Percentiles rank a stretch among this genome's conserved stretches.
These are phyloP conservation scores for Naganishia sp. DNA, from an alignment of 1,284 basidiomycete species.

Conservation along the genomic window DNA sequence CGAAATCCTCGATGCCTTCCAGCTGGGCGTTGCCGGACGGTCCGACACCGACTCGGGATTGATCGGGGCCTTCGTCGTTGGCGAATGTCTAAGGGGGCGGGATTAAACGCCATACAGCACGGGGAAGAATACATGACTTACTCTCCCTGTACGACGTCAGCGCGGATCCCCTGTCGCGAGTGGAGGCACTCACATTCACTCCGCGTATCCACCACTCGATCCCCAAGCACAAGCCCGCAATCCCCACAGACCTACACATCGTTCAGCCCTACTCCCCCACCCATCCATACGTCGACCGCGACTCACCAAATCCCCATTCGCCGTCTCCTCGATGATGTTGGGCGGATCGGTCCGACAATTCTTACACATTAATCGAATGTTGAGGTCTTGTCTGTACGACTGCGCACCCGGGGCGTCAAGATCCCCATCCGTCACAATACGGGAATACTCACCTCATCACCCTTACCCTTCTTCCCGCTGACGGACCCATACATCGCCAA, in stretches of 20 bases:
- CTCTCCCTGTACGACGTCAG: conserved; percentile 58
- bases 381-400: conserved; percentile 32
- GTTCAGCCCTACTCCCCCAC: not conserved
- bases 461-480: not conserved
- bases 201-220: conserved; percentile 94
- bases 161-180: not conserved
- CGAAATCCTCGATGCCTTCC: conserved; percentile 88
- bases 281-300: not conserved
- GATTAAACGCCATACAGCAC: too few species aligned
- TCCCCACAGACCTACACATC: conserved; percentile 67
- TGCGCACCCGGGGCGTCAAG: not conserved
- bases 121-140: conserved; percentile 58
- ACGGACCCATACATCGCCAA: conserved; percentile 10
- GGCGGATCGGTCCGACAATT: conserved; percentile 73
- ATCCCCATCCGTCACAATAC: too few species aligned
- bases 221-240: conserved; percentile 93
- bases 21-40: conserved; percentile 60
- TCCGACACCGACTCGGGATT: conserved; percentile 98
- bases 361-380: conserved; percentile 32
- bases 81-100: conserved; percentile 80
- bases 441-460: too few species aligned
- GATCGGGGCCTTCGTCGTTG: conserved; percentile 92
- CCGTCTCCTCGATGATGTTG: conserved; percentile 95
- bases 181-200: conserved; percentile 74
- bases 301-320: conserved; percentile 87